Evolutionary conservation across 495 filamentous ascomycete species (phyloP).

Genomic region (Saxophila tyrrhenica): DNA sequence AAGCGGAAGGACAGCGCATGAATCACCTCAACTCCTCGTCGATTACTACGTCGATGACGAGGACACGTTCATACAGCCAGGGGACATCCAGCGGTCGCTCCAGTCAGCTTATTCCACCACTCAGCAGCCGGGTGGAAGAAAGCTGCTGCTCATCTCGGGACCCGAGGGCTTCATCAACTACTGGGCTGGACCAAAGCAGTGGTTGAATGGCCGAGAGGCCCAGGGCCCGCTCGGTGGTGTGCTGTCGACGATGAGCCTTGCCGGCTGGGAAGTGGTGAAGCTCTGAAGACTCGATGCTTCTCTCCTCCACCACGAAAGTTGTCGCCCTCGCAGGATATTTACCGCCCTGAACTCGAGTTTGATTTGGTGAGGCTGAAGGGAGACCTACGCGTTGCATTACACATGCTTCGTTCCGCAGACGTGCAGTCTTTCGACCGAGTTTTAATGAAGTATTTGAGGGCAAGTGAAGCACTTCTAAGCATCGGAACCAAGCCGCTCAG

Average conservation of each 20-base stretch:
- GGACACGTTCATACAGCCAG: constrained; percentile 45
- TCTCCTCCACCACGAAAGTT: not conserved
- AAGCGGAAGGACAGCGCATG: constrained; percentile 32
- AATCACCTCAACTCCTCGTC: constrained; percentile 38
- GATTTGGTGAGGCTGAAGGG: no score
- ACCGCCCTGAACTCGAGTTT: no score
- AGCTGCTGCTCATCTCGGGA: constrained; percentile 68
- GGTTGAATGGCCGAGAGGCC: constrained; percentile 56
- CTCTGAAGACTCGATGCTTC: constrained; percentile 31
- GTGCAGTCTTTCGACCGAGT: no score
- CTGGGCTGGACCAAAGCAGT: constrained; percentile 67
- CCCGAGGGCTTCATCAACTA: constrained; percentile 79
- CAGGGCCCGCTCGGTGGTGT: constrained; percentile 52
- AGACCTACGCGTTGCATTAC: no score
- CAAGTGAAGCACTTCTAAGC: no score
- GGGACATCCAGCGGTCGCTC: constrained; percentile 28
- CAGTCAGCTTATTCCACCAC: constrained; percentile 5
- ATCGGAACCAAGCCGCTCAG: no score
- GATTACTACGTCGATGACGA: constrained; percentile 76
- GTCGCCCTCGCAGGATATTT: no score
- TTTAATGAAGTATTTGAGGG: no score
- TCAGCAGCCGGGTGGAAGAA: constrained; percentile 33
- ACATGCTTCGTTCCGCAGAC: no score
- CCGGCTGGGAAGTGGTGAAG: constrained; percentile 52
- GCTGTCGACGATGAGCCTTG: constrained; percentile 40